Conservation (phyloP, 768 basidiomycete species). For the Termitomyces sp. region DNA sequence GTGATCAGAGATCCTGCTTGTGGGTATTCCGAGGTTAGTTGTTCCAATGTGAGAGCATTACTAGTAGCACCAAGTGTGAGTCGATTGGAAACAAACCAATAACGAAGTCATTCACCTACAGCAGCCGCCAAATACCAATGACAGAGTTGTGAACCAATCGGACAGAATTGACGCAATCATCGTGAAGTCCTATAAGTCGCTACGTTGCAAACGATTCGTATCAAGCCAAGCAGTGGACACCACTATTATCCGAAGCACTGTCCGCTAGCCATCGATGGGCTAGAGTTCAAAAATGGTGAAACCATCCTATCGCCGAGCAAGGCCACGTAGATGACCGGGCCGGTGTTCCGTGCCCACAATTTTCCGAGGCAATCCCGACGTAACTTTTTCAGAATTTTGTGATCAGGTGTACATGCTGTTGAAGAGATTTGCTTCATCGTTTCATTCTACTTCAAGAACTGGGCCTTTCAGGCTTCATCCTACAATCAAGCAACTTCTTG, state of each 20-base stretch:
- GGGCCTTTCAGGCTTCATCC: slow-evolving; percentile 15
- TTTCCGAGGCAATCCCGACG: not conserved
- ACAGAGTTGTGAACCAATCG: slow-evolving; percentile 63
- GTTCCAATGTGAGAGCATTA: slow-evolving; percentile 78
- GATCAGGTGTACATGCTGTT: slow-evolving; percentile 7
- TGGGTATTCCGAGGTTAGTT: slow-evolving; percentile 65
- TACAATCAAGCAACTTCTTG: slow-evolving; percentile 16
- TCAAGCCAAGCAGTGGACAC: not conserved
- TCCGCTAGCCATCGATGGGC: not conserved
- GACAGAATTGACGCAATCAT: slow-evolving; percentile 15
- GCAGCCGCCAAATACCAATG: slow-evolving; percentile 87
- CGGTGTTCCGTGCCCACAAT: not conserved
- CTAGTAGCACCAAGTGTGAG: slow-evolving; percentile 30
- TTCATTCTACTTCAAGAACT: slow-evolving; percentile 1
- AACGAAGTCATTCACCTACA: slow-evolving; percentile 51
- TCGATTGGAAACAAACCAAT: not conserved
- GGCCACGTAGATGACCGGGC: slow-evolving; percentile 9
- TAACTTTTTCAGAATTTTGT: not conserved
- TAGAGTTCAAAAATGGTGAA: not conserved
- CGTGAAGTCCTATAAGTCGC: not conserved
- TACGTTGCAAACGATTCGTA: not conserved
- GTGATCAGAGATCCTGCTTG: slow-evolving; percentile 82
- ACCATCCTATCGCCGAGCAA: not conserved
- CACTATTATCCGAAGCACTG: not conserved
- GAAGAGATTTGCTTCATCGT: slow-evolving; percentile 11